phyloP scores from a whole-genome alignment of 371 early-diverging fungal genomes.

The Lichtheimia ramosa region DNA sequence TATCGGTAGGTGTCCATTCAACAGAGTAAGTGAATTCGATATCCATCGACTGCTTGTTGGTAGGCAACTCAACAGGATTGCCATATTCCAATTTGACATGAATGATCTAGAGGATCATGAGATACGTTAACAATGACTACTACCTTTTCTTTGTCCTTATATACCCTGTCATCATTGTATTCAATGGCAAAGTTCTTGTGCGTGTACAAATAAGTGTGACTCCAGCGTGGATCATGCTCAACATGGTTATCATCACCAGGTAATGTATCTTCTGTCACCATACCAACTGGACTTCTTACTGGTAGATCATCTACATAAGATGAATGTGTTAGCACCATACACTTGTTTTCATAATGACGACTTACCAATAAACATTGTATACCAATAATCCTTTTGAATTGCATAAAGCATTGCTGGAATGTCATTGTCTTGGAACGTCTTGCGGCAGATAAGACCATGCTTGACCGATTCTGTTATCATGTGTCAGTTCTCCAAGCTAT shows the following conservation, averaged over 20 bases:
- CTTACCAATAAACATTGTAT: constrained; percentile 71
- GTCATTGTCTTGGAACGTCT: constrained; percentile 38
- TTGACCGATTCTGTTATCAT: constrained; percentile 19
- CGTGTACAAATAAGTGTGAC: constrained; percentile 52
- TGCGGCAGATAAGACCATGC: constrained; percentile 45
- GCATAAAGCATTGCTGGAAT: constrained; percentile 65
- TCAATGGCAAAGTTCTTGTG: constrained; percentile 61
- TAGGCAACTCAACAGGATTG: constrained; percentile 36
- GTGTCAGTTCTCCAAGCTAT: background rate
- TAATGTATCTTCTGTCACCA: too few relatives aligned
- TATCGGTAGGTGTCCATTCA: constrained; percentile 56
- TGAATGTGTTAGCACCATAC: background rate
- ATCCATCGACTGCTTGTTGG: constrained; percentile 14
- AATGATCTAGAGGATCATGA: constrained; percentile 49
- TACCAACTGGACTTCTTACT: constrained; percentile 52
- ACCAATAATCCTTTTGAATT: constrained; percentile 66
- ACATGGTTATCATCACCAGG: constrained; percentile 12
- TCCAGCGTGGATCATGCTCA: constrained; percentile 21
- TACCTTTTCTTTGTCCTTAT: background rate
- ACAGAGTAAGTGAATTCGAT: constrained; percentile 78
- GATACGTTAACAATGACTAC: too few relatives aligned
- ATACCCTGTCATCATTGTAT: constrained; percentile 61
- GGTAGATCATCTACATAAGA: constrained; percentile 52
- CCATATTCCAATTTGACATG: constrained; percentile 43
- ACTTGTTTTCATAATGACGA: background rate